Conservation (phyloP, 306 rosid genomes). For the Cajanus cajan region DNA sequence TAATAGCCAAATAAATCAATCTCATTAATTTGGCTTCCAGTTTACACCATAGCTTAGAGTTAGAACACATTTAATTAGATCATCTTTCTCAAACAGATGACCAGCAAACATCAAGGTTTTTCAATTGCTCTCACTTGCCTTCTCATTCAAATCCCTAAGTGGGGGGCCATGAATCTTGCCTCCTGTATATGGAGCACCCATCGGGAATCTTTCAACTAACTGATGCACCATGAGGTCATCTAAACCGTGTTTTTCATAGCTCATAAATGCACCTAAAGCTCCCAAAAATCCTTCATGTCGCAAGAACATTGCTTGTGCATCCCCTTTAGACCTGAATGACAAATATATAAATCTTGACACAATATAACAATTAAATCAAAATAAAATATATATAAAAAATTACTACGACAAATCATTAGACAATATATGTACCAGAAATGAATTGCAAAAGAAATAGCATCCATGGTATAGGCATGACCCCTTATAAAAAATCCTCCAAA, state of each 20-base stretch:
- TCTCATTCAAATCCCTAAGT: too few relatives aligned
- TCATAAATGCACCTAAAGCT: too few relatives aligned
- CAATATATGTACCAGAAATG: constrained; percentile 61
- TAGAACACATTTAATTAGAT: not conserved
- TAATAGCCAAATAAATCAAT: not conserved
- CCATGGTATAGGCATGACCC: too few relatives aligned
- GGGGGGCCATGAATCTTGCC: too few relatives aligned
- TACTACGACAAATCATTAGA: not conserved
- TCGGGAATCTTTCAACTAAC: too few relatives aligned
- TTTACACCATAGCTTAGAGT: constrained; percentile 4
- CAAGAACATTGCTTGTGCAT: constrained; percentile 87
- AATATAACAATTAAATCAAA: not conserved
- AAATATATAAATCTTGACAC: constrained; percentile 77
- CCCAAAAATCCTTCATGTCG: too few relatives aligned
- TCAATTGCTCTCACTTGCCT: constrained; percentile 57
- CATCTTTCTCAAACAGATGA: not conserved
- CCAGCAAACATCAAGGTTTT: constrained; percentile 18
- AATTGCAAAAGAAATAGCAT: constrained; percentile 82
- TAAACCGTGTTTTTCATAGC: too few relatives aligned
- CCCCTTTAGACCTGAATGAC: constrained; percentile 76
- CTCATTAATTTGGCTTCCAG: constrained; percentile 19
- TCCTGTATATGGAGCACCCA: too few relatives aligned
- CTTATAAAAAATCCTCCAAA: constrained; percentile 92
- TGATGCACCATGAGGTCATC: too few relatives aligned
- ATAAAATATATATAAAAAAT: not conserved